Conservation (phyloP, 495 filamentous ascomycete species). For the Xylaria sp. region DNA sequence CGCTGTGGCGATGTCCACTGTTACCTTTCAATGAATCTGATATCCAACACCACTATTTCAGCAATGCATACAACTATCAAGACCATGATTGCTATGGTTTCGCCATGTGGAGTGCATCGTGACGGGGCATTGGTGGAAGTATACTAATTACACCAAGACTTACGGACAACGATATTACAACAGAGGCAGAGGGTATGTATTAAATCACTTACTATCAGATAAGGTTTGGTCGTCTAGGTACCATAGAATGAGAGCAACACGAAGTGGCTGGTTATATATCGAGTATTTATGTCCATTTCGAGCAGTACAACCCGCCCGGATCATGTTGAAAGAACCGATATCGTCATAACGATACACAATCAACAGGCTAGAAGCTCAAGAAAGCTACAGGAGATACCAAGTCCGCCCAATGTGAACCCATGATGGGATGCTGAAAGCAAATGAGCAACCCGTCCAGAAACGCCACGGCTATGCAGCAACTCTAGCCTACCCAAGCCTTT, state of each 20-base stretch:
- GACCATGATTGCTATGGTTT: not conserved
- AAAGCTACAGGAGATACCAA: not conserved
- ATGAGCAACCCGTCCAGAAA: conserved; percentile 19
- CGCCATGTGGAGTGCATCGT: not conserved
- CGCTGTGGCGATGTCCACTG: not conserved
- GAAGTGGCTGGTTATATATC: not conserved
- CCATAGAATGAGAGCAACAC: not conserved
- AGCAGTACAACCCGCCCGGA: not conserved
- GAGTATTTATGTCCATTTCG: not conserved
- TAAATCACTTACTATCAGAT: conserved; percentile 5
- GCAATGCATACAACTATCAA: not conserved
- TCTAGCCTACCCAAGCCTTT: conserved; percentile 15
- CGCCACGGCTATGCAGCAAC: conserved; percentile 26
- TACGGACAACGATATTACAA: not conserved
- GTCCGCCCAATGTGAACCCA: not conserved
- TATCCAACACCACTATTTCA: not conserved
- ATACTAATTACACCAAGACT: not conserved
- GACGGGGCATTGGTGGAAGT: not conserved
- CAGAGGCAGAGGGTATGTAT: not conserved
- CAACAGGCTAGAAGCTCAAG: not conserved
- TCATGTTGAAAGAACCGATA: not conserved
- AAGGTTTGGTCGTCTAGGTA: not conserved
- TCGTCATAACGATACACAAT: not conserved
- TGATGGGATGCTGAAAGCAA: conserved; percentile 12
- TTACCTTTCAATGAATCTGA: not conserved